These are phyloP conservation scores for Trichosporon sp. DNA, from an alignment of 1,284 basidiomycete species.

Conservation along the genomic window DNA sequence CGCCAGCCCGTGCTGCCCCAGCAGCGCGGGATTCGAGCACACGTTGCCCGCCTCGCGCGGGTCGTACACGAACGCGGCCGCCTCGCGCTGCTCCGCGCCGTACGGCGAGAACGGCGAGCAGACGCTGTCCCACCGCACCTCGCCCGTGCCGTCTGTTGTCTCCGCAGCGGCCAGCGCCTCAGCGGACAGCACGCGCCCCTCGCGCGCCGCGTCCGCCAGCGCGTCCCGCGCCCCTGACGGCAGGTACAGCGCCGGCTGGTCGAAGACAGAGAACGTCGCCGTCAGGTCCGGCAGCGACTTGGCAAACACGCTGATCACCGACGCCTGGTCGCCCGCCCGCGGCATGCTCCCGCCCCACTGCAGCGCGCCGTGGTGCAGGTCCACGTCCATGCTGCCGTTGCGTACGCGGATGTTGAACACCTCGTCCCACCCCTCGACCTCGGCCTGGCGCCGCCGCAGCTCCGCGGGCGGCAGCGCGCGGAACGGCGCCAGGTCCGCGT, in stretches of 20 bases:
- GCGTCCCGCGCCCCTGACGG: constrained; percentile 47
- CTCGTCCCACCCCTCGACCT: constrained; percentile 49
- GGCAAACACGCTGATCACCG: constrained; percentile 37
- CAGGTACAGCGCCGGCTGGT: constrained; percentile 52
- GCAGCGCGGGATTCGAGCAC: constrained; percentile 48
- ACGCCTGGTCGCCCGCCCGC: constrained; percentile 34
- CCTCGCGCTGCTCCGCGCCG: constrained; percentile 13
- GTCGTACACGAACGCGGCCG: constrained; percentile 45
- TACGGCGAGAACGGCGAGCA: constrained; percentile 18
- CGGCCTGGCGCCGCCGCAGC: constrained; percentile 60
- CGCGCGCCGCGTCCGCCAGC: constrained; percentile 47
- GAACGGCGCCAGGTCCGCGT: constrained; percentile 75
- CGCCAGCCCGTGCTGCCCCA: constrained; percentile 44
- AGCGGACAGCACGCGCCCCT: constrained; percentile 11
- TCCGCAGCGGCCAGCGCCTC: not conserved
- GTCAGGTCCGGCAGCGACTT: constrained; percentile 45
- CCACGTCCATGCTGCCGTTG: constrained; percentile 20
- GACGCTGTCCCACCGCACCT: constrained; percentile 11
- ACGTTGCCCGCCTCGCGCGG: constrained; percentile 40
- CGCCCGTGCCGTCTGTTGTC: not conserved
- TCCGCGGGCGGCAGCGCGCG: constrained; percentile 67
- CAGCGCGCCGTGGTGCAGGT: constrained; percentile 42
- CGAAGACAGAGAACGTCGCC: constrained; percentile 52
- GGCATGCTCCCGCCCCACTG: constrained; percentile 42
- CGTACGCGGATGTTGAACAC: constrained; percentile 42